phyloP scores from a whole-genome alignment of 225 moss, liverwort and hornwort species.

The Rhytidiadelphus loreus region DNA sequence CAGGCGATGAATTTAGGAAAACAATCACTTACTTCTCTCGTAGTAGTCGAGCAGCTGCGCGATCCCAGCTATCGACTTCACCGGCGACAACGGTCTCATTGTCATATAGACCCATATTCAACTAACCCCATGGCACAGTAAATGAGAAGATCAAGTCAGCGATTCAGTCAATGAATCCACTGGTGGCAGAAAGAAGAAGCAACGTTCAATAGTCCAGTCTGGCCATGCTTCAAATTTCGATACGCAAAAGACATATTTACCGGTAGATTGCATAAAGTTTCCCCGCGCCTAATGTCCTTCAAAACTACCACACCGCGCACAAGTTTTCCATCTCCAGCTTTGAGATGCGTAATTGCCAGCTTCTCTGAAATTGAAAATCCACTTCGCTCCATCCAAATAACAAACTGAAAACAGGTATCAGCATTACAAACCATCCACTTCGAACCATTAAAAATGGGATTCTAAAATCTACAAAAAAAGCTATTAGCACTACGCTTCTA shows the following conservation, averaged over 20 bases:
- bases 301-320: constrained; percentile 74
- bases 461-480: not conserved
- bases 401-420: constrained; percentile 39
- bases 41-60: constrained; percentile 87
- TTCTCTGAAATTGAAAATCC: constrained; percentile 63
- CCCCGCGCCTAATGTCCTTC: constrained; percentile 58
- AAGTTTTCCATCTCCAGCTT: constrained; percentile 36
- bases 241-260: constrained; percentile 11
- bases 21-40: constrained; percentile 56
- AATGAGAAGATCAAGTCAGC: not conserved
- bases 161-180: not conserved
- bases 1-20: not conserved
- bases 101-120: constrained; percentile 80
- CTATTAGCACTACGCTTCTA: not conserved
- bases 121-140: constrained; percentile 22
- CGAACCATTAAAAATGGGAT: not conserved
- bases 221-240: not conserved
- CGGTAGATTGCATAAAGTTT: constrained; percentile 75
- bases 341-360: constrained; percentile 52
- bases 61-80: constrained; percentile 80
- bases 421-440: not conserved
- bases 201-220: not conserved
- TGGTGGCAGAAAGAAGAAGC: not conserved
- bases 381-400: constrained; percentile 67
- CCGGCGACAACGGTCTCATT: constrained; percentile 60